Conservation (phyloP, 148 eudicot genomes). For the Vaccinium corymbosum region DNA sequence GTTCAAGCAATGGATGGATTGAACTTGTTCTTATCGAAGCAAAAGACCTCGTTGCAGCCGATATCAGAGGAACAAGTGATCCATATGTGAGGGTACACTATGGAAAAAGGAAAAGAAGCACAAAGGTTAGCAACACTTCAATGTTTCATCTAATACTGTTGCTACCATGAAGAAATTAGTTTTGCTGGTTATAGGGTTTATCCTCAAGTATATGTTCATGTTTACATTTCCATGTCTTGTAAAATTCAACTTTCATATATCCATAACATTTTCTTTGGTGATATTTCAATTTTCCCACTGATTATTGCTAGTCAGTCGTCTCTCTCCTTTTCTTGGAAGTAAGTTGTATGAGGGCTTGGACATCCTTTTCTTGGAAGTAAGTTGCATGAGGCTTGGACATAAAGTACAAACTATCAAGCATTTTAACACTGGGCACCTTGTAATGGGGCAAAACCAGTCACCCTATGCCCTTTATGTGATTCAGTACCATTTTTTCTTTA, state of each 20-base stretch:
- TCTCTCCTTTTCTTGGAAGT: background rate
- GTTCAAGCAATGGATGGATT: conserved; percentile 50
- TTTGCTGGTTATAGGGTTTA: background rate
- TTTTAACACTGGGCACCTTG: background rate
- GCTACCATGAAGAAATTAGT: background rate
- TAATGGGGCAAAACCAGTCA: background rate
- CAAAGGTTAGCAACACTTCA: conserved; percentile 51
- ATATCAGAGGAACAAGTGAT: conserved; percentile 94
- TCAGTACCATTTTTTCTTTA: background rate
- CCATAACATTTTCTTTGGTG: background rate
- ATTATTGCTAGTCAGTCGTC: background rate
- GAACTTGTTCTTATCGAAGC: conserved; percentile 82
- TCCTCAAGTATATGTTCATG: background rate
- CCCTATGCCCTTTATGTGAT: background rate
- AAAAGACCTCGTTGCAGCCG: conserved; percentile 90
- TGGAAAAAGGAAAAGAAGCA: conserved; percentile 68
- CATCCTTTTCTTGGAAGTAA: background rate
- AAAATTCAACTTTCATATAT: background rate
- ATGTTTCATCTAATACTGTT: background rate
- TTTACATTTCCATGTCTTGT: background rate
- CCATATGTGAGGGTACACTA: conserved; percentile 89
- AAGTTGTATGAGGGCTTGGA: background rate
- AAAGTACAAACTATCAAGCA: background rate
- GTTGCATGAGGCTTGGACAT: background rate
- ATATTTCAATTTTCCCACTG: background rate